phyloP scores from a whole-genome alignment of 345 rosid genomes.

The Populus davidiana region DNA sequence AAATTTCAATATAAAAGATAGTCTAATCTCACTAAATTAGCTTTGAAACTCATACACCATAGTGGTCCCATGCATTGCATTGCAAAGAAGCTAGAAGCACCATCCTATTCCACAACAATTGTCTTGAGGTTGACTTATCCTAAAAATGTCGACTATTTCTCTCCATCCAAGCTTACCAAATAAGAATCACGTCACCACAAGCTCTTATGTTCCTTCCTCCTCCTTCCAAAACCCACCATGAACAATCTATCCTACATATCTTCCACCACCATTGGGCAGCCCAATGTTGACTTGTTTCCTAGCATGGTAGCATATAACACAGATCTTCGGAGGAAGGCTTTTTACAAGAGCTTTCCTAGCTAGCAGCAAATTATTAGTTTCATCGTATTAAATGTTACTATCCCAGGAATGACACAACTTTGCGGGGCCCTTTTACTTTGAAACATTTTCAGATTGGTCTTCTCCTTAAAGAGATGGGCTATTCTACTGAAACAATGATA shows the following conservation, averaged over 20 bases:
- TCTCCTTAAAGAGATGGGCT: conserved; percentile 88
- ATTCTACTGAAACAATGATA: conserved; percentile 74
- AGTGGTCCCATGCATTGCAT: neutral
- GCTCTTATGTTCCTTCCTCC: neutral
- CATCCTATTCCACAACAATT: neutral
- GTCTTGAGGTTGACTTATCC: neutral
- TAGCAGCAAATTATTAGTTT: neutral
- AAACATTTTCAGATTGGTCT: conserved; percentile 75
- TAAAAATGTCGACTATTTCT: neutral
- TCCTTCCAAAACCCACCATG: neutral
- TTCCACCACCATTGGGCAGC: neutral
- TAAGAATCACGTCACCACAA: neutral
- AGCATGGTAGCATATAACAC: neutral
- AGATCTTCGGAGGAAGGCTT: neutral
- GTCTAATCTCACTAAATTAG: neutral
- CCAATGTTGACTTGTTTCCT: neutral
- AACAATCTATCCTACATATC: too few relatives aligned
- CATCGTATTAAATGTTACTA: neutral
- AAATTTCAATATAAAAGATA: neutral
- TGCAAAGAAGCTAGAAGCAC: neutral
- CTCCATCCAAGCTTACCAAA: neutral
- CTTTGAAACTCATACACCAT: neutral
- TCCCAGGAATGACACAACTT: neutral
- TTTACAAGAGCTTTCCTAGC: neutral
- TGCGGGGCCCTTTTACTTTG: neutral